phyloP scores from a whole-genome alignment of 257 asterid species.

The Fraxinus quadrangulata region DNA sequence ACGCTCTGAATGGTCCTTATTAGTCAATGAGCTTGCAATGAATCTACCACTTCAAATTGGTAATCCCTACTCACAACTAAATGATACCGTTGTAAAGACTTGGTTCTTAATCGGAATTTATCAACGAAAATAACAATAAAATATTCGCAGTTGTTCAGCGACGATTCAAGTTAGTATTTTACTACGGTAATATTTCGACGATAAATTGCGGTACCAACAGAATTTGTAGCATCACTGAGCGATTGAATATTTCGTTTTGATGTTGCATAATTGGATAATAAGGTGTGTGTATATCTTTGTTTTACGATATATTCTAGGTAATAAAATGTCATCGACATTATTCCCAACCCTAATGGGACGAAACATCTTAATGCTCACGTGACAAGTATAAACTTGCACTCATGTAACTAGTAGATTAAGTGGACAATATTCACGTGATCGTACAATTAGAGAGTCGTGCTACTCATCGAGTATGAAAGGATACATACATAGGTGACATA shows the following conservation, averaged over 20 bases:
- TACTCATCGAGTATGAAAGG: not conserved
- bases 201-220: too few species aligned
- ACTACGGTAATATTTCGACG: not conserved
- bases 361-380: not conserved
- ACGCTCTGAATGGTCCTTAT: constrained; percentile 44
- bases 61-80: not conserved
- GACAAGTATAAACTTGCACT: not conserved
- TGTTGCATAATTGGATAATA: not conserved
- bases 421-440: not conserved
- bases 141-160: too few species aligned
- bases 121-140: too few species aligned
- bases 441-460: not conserved
- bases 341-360: not conserved
- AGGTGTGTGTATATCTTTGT: not conserved
- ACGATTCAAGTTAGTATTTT: not conserved
- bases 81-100: constrained; percentile 32
- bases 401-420: not conserved
- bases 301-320: not conserved
- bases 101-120: not conserved
- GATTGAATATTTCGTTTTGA: not conserved
- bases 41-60: not conserved
- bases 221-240: too few species aligned
- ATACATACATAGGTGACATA: not conserved
- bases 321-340: not conserved
- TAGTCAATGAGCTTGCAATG: constrained; percentile 33